A percentile compares a stretch with the other conserved stretches of the same genome.
phyloP scores from a whole-genome alignment of 2,329 filamentous ascomycete genomes.

The Exophiala sp. region DNA sequence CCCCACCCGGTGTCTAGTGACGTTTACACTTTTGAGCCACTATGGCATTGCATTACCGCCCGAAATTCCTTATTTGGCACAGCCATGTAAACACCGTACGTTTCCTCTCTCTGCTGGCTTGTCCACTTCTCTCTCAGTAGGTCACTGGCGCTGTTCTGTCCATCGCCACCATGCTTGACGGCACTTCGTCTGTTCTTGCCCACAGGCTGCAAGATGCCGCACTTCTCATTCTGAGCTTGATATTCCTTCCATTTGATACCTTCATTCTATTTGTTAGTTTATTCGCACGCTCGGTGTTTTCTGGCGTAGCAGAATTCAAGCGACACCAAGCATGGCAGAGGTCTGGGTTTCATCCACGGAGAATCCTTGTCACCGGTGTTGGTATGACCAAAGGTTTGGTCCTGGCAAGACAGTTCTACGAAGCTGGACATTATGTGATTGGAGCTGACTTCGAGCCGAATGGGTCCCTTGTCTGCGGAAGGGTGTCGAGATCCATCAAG shows the following conservation, averaged over 20 bases:
- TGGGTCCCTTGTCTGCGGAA: constrained; percentile 50
- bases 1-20: constrained; percentile 1
- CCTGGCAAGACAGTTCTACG: constrained; percentile 63
- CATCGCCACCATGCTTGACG: constrained; percentile 34
- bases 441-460: constrained; percentile 62
- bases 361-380: constrained; percentile 68
- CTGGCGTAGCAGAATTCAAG: constrained; percentile 27
- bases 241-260: constrained; percentile 51
- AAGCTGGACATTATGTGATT: constrained; percentile 65
- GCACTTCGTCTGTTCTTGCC: constrained; percentile 31
- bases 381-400: constrained; percentile 68
- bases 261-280: constrained; percentile 41
- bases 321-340: constrained; percentile 31
- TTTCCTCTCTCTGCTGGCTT: not conserved
- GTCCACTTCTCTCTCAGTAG: not conserved
- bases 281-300: constrained; percentile 31
- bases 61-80: not conserved
- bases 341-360: constrained; percentile 46
- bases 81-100: not conserved
- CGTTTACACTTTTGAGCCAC: constrained; percentile 9
- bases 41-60: not conserved
- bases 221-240: constrained; percentile 40
- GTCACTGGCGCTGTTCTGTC: constrained; percentile 9
- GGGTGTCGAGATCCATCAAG: constrained; percentile 56
- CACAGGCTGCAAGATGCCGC: constrained; percentile 49